Percentiles rank a stretch among this genome's conserved stretches.
phyloP scores from a whole-genome alignment of 768 basidiomycete species.

The Panellus pusillus region DNA sequence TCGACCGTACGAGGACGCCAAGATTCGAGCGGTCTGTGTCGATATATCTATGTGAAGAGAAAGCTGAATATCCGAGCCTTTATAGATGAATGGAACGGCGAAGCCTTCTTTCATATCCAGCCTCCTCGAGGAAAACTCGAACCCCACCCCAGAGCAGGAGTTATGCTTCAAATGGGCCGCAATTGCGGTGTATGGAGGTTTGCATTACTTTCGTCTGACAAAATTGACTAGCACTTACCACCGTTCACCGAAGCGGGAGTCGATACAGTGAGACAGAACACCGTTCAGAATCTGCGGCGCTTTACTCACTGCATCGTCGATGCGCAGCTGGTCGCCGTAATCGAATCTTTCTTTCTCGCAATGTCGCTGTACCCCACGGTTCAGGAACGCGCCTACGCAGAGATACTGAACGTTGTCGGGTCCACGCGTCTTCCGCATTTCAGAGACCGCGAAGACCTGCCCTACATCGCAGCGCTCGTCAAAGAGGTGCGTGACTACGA shows the following conservation, averaged over 20 bases:
- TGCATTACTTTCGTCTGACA: not conserved
- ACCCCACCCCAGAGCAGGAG: not conserved
- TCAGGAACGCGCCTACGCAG: slow-evolving; percentile 27
- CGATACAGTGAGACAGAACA: not conserved
- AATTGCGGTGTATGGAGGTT: not conserved
- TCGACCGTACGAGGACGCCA: not conserved
- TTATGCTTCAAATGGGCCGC: slow-evolving; percentile 1
- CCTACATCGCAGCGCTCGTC: slow-evolving; percentile 23
- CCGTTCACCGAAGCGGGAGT: not conserved
- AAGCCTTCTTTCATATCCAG: slow-evolving; percentile 1
- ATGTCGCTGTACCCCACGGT: slow-evolving; percentile 22
- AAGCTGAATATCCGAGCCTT: not conserved
- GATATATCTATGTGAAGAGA: not conserved
- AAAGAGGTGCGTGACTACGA: slow-evolving; percentile 7
- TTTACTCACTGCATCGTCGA: not conserved
- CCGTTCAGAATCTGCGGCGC: not conserved
- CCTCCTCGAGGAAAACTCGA: not conserved
- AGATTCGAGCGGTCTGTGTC: not conserved
- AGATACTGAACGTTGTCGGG: slow-evolving; percentile 29
- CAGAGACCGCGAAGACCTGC: slow-evolving; percentile 24
- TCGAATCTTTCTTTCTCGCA: slow-evolving; percentile 20
- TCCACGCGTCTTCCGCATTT: slow-evolving; percentile 28
- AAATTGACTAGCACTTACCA: not conserved
- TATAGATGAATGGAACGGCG: not conserved
- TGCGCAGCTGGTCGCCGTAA: slow-evolving; percentile 21